Evolutionary conservation across 2,329 filamentous ascomycete species (phyloP).

Genomic region (Coniochaeta sp.): DNA sequence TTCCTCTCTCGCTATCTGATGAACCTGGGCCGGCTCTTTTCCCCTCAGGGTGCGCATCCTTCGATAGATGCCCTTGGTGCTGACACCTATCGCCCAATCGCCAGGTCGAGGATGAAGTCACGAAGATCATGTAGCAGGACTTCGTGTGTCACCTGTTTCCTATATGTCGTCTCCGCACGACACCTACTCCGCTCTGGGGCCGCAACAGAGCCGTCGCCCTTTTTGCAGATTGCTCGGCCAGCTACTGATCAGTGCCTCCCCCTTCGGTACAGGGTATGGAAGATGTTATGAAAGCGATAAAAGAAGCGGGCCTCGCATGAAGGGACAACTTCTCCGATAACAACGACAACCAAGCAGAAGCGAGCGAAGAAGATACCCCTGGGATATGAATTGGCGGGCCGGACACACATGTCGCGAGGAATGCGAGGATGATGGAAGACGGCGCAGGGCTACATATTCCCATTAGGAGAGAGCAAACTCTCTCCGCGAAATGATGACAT

Average conservation of each 20-base stretch:
- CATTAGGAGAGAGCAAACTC: conserved; percentile 23
- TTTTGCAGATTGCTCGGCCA: conserved; percentile 5
- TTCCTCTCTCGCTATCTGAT: conserved; percentile 6
- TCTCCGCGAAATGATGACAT: conserved; percentile 17
- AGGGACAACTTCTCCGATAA: conserved; percentile 4
- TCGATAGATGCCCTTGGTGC: conserved; percentile 3
- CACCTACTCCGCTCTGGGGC: background rate
- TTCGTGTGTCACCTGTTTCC: conserved; percentile 7
- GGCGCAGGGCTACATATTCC: conserved; percentile 18
- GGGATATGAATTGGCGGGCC: background rate
- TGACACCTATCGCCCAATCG: conserved; percentile 12
- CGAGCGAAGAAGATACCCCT: background rate
- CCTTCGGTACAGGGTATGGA: conserved; percentile 23
- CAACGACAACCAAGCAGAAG: conserved; percentile 5
- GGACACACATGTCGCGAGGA: conserved; percentile 1
- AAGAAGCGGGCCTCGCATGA: conserved; percentile 33
- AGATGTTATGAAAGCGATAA: conserved; percentile 28
- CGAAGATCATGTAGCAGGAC: conserved; percentile 71
- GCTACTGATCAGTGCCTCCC: conserved; percentile 17
- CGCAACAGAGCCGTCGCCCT: conserved; percentile 1
- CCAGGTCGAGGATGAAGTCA: conserved; percentile 85
- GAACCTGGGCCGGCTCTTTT: conserved; percentile 4
- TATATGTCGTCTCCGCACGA: background rate
- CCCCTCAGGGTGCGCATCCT: background rate
- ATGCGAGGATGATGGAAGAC: background rate